Evolutionary conservation across 2,329 filamentous ascomycete genomes (phyloP).

Genomic region (Aspergillus sp.): DNA sequence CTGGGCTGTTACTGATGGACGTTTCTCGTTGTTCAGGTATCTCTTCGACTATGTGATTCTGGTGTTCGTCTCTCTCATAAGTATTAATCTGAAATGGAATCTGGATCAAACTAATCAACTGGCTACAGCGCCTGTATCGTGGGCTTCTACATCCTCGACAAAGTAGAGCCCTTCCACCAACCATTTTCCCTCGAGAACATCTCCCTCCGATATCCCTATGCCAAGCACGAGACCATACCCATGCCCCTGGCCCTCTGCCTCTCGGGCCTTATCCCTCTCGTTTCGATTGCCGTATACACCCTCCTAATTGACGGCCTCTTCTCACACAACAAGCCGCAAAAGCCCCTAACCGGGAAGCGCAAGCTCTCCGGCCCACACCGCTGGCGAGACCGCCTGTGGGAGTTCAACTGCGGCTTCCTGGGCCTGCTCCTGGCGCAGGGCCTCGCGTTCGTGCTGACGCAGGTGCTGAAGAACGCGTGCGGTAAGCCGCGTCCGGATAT

Average conservation of each 20-base stretch:
- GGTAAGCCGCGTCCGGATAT: slow-evolving; percentile 54
- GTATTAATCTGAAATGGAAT: neutral
- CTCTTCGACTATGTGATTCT: slow-evolving; percentile 53
- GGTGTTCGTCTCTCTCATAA: slow-evolving; percentile 35
- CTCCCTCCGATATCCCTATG: slow-evolving; percentile 51
- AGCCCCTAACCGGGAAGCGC: slow-evolving; percentile 27
- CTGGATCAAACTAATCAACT: neutral
- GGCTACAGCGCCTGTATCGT: slow-evolving; percentile 41
- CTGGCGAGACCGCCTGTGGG: slow-evolving; percentile 52
- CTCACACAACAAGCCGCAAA: slow-evolving; percentile 40
- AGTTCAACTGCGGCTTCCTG: slow-evolving; percentile 53
- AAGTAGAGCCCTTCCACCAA: slow-evolving; percentile 49
- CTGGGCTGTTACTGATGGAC: no score
- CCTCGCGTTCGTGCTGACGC: slow-evolving; percentile 51
- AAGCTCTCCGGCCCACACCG: slow-evolving; percentile 41
- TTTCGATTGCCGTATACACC: slow-evolving; percentile 49
- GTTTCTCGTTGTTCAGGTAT: slow-evolving; percentile 34
- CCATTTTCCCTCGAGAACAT: slow-evolving; percentile 50
- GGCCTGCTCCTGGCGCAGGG: slow-evolving; percentile 48
- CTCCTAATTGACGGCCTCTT: slow-evolving; percentile 52
- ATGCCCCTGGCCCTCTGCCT: slow-evolving; percentile 44
- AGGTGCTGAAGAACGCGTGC: slow-evolving; percentile 50
- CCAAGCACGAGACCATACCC: slow-evolving; percentile 47
- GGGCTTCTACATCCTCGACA: slow-evolving; percentile 47
- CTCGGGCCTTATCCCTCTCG: slow-evolving; percentile 42